Base-by-base conservation (phyloP, 768 basidiomycete genomes). In the Auricularia cornea region DNA sequence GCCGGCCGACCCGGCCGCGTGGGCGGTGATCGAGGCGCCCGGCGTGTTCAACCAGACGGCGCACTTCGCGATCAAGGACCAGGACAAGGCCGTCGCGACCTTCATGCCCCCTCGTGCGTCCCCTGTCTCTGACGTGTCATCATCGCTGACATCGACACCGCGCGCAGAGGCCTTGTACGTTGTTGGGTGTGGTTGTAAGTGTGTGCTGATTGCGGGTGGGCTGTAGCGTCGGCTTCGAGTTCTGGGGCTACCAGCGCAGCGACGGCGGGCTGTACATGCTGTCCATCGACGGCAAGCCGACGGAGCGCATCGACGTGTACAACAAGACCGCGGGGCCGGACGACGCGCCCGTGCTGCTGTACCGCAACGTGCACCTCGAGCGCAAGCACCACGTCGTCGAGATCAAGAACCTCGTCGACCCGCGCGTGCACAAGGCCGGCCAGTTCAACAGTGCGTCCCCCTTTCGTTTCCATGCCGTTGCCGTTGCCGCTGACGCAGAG, bases 221-320 rank as follows among this genome's bases (percentile, higher is more conserved):
- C 6, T 18, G 16, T 2, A 48, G 44, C 30, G 54, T 31, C 30
- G 54, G 23, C 8, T 48, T 61, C 41, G 28, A 64, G 38, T 60
- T 60, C 40, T 64, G 60, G 60, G 63, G 60, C 20, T 64, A 61
- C 60, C 63, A 64, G 60, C 63, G 63, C 35, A 32, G 40, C 3
- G 63, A 64, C 31, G 63, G 60, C 10, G 63, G 63, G 4, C n/a
- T 64, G 20, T 44, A 44, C 31, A 30, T 40, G 23, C 23, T 64
- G 11, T 33, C 60, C 41, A 35, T 64, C 35, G 63, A 64, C 52
- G 41, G 59, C 30, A 57, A 44, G 20, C n/a, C 30, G 18, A 29
- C 60, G 14, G 31, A 11, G 12, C 38, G 41, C n/a, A 51, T 61
- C 60, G 60, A 61, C 44, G 38, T 48, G 8, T 61, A 48, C 41